Conservation (phyloP, 768 basidiomycete genomes). For the Fibroporia radiculosa region DNA sequence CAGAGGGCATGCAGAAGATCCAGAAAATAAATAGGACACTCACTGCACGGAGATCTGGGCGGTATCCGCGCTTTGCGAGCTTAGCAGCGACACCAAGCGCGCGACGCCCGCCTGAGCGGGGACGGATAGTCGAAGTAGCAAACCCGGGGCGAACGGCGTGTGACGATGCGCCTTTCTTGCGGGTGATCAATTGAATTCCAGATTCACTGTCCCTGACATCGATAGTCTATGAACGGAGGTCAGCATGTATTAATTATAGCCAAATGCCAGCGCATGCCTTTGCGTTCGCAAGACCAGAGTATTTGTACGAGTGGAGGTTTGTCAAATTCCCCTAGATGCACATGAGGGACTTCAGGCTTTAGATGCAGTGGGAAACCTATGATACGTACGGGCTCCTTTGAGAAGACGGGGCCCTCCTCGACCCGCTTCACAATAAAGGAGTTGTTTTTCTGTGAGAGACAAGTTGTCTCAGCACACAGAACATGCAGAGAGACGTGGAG, state of each 20-base stretch:
- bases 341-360: slow-evolving; percentile 11
- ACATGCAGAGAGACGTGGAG: background rate
- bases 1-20: slow-evolving; percentile 4
- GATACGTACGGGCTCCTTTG: slow-evolving; percentile 68
- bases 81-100: slow-evolving; percentile 56
- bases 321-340: slow-evolving; percentile 67
- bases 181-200: slow-evolving; percentile 54
- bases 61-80: slow-evolving; percentile 59
- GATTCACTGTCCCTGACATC: slow-evolving; percentile 47
- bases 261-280: slow-evolving; percentile 42
- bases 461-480: background rate
- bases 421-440: slow-evolving; percentile 80
- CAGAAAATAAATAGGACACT: slow-evolving; percentile 27
- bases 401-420: slow-evolving; percentile 69
- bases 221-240: slow-evolving; percentile 42
- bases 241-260: background rate
- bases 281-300: slow-evolving; percentile 79
- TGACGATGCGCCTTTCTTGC: slow-evolving; percentile 55
- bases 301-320: slow-evolving; percentile 88
- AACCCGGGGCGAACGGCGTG: slow-evolving; percentile 40
- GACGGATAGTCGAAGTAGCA: slow-evolving; percentile 48
- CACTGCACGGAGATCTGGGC: slow-evolving; percentile 72
- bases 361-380: background rate
- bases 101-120: slow-evolving; percentile 65
- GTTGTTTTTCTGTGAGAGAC: slow-evolving; percentile 56